phyloP scores from a whole-genome alignment of 2,329 filamentous ascomycete genomes.

The Triangularia verruculosa region DNA sequence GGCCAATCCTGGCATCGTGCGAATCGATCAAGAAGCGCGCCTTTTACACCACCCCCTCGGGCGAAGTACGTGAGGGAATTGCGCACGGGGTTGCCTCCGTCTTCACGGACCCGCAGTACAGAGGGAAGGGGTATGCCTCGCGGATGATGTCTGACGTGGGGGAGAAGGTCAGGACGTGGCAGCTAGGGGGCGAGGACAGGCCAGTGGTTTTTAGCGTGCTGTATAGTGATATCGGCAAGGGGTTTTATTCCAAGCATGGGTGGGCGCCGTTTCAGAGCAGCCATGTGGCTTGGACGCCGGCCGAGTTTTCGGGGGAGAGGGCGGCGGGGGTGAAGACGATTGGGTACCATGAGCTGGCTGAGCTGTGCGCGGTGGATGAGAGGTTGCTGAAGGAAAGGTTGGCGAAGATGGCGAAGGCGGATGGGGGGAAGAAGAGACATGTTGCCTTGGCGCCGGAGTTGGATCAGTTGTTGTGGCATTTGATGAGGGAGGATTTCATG shows the following conservation, averaged over 20 bases:
- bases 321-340: slow-evolving; percentile 41
- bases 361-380: slow-evolving; percentile 64
- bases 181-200: slow-evolving; percentile 26
- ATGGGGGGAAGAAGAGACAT: slow-evolving; percentile 40
- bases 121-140: slow-evolving; percentile 72
- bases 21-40: slow-evolving; percentile 62
- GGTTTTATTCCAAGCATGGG: slow-evolving; percentile 73
- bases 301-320: slow-evolving; percentile 11
- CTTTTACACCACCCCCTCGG: slow-evolving; percentile 38
- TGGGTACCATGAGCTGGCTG: slow-evolving; percentile 56
- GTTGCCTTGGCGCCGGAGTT: slow-evolving; percentile 68
- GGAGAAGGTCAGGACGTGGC: slow-evolving; percentile 38
- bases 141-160: slow-evolving; percentile 71
- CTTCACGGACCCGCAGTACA: slow-evolving; percentile 65
- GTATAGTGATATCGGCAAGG: slow-evolving; percentile 82
- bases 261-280: slow-evolving; percentile 73
- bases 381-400: slow-evolving; percentile 55
- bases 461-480: slow-evolving; percentile 71
- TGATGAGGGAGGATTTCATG: slow-evolving; percentile 78
- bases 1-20: slow-evolving; percentile 60
- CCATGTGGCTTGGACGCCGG: slow-evolving; percentile 63
- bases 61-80: slow-evolving; percentile 50
- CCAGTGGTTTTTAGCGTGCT: slow-evolving; percentile 49
- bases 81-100: slow-evolving; percentile 78
- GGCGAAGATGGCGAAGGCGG: slow-evolving; percentile 24